Evolutionary conservation across 176 grass and related monocot species (phyloP).

Genomic region (Puya raimondii): DNA sequence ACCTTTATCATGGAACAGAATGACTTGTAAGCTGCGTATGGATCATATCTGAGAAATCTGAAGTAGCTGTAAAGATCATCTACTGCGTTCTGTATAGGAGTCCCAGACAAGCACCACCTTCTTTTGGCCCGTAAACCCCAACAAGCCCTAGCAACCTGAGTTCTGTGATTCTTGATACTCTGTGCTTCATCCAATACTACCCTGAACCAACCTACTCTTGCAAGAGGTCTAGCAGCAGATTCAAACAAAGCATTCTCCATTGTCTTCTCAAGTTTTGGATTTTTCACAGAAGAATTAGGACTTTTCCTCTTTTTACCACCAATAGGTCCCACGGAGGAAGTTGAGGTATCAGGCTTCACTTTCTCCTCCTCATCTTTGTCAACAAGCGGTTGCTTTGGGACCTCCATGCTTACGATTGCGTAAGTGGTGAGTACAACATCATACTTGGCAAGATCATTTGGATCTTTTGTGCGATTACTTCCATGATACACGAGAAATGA

Average conservation of each 20-base stretch:
- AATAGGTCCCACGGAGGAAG: constrained; percentile 24
- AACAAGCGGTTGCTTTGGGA: constrained; percentile 83
- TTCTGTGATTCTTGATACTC: constrained; percentile 97
- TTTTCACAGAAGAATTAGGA: constrained; percentile 19
- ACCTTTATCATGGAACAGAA: constrained; percentile 82
- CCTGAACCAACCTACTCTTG: constrained; percentile 89
- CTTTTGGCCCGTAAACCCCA: constrained; percentile 95
- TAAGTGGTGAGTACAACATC: constrained; percentile 99
- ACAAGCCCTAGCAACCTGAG: constrained; percentile 89
- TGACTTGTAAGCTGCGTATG: constrained; percentile 60
- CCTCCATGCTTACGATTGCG: constrained; percentile 97
- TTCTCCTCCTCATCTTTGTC: constrained; percentile 86
- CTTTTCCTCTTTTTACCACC: constrained; percentile 65
- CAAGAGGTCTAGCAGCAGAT: constrained; percentile 60
- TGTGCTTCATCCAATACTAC: constrained; percentile 98
- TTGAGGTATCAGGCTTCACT: constrained; percentile 54
- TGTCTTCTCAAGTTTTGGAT: constrained; percentile 34
- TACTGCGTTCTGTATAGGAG: constrained; percentile 96
- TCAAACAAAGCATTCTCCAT: constrained; percentile 43
- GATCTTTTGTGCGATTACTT: constrained; percentile 82
- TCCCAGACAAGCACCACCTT: constrained; percentile 99
- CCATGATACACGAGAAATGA: constrained; percentile 92
- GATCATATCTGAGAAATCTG: constrained; percentile 89
- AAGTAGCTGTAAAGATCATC: constrained; percentile 99
- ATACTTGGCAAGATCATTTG: constrained; percentile 71